These are phyloP conservation scores for Hypoxylon perforatum DNA, from an alignment of 495 filamentous ascomycete genomes.

Conservation along the genomic window DNA sequence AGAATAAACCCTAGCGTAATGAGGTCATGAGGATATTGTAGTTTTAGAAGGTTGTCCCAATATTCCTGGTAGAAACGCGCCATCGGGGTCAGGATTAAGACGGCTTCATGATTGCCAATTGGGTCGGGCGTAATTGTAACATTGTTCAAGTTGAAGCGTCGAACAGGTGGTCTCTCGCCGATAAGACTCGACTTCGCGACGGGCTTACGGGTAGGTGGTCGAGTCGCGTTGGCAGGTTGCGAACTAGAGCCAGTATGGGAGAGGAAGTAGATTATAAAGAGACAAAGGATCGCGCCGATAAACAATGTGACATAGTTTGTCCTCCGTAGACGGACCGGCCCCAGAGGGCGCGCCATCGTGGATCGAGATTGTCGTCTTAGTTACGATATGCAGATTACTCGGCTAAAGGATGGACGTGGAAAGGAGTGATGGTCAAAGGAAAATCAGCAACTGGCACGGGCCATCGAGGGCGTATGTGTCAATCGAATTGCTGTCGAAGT, in stretches of 20 bases:
- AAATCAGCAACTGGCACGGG: slow-evolving; percentile 41
- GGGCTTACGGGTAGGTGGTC: slow-evolving; percentile 82
- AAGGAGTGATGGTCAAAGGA: slow-evolving; percentile 26
- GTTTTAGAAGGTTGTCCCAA: slow-evolving; percentile 91
- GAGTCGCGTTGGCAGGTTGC: slow-evolving; percentile 67
- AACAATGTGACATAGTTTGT: slow-evolving; percentile 62
- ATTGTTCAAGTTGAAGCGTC: slow-evolving; percentile 93
- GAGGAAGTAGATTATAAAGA: slow-evolving; percentile 66
- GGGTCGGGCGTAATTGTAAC: slow-evolving; percentile 83
- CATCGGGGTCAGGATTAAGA: slow-evolving; percentile 93
- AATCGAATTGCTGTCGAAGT: slow-evolving; percentile 23
- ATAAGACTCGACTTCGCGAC: slow-evolving; percentile 73
- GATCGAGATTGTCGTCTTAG: slow-evolving; percentile 28
- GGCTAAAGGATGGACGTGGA: slow-evolving; percentile 16
- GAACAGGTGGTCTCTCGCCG: slow-evolving; percentile 81
- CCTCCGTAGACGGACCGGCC: slow-evolving; percentile 66
- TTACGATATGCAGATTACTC: slow-evolving; percentile 24
- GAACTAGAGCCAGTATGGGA: slow-evolving; percentile 49
- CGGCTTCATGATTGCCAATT: slow-evolving; percentile 79
- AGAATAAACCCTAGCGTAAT: slow-evolving; percentile 97
- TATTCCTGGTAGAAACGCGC: slow-evolving; percentile 92
- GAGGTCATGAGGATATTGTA: slow-evolving; percentile 91
- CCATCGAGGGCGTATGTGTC: slow-evolving; percentile 32
- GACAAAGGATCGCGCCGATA: slow-evolving; percentile 60
- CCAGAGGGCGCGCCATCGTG: slow-evolving; percentile 64